These are phyloP conservation scores for Arbutus unedo DNA, from an alignment of 148 eudicot genomes.

Conservation along the genomic window DNA sequence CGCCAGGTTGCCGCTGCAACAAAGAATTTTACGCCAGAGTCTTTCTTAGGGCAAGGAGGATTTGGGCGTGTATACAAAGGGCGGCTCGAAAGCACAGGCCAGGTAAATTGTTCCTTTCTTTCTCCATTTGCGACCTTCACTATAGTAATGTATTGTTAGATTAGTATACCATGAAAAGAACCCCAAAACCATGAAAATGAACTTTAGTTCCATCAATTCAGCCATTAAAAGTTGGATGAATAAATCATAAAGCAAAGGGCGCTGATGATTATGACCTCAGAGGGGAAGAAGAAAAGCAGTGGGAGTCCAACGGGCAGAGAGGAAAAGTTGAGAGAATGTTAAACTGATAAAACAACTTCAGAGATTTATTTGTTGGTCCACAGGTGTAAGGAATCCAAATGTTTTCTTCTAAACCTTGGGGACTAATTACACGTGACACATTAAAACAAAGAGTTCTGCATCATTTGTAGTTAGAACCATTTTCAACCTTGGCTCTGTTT, in stretches of 20 bases:
- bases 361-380: background rate
- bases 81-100: constrained; percentile 53
- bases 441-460: background rate
- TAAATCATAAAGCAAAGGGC: background rate
- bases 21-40: constrained; percentile 65
- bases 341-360: background rate
- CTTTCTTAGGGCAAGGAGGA: constrained; percentile 92
- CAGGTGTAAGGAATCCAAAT: background rate
- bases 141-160: background rate
- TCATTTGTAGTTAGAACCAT: background rate
- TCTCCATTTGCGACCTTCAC: background rate
- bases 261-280: background rate
- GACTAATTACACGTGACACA: background rate
- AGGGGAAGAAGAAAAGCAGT: background rate
- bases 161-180: background rate
- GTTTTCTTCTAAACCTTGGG: background rate
- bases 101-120: constrained; percentile 38
- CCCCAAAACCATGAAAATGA: background rate
- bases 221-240: background rate
- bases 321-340: background rate
- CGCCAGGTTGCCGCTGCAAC: constrained; percentile 88
- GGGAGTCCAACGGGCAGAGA: background rate
- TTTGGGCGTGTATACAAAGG: constrained; percentile 88
- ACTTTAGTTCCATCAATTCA: background rate
- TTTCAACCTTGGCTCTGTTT: background rate